phyloP scores from a whole-genome alignment of 148 eudicot genomes.

The Diospyros lotus region DNA sequence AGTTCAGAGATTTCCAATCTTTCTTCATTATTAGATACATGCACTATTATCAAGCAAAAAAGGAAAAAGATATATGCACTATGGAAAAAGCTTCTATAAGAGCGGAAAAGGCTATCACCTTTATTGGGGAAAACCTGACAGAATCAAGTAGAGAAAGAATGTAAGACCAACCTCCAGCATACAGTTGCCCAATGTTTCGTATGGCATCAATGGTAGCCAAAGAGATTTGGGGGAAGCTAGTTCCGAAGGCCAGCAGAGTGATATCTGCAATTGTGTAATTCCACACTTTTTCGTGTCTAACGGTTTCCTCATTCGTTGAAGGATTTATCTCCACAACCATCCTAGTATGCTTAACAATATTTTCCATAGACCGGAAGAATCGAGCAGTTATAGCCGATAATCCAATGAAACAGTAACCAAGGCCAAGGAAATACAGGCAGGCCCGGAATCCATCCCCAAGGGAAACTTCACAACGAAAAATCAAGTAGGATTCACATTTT shows the following conservation, averaged over 20 bases:
- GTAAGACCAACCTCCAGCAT: slow-evolving; percentile 82
- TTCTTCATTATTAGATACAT: too few species aligned
- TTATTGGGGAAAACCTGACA: too few species aligned
- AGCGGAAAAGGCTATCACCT: too few species aligned
- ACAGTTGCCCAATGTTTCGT: slow-evolving; percentile 60
- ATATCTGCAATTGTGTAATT: slow-evolving; percentile 88
- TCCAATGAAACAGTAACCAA: slow-evolving; percentile 84
- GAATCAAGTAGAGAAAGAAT: background rate
- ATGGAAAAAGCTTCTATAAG: too few species aligned
- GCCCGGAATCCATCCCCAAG: slow-evolving; percentile 54
- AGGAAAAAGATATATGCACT: too few species aligned
- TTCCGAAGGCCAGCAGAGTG: slow-evolving; percentile 79
- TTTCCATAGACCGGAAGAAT: slow-evolving; percentile 88
- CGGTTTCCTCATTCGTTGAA: slow-evolving; percentile 35
- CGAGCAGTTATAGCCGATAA: slow-evolving; percentile 79
- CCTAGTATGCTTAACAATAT: slow-evolving; percentile 76
- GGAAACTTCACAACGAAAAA: slow-evolving; percentile 48
- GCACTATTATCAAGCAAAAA: too few species aligned
- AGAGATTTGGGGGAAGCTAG: slow-evolving; percentile 94
- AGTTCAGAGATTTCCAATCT: too few species aligned
- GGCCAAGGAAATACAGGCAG: slow-evolving; percentile 49
- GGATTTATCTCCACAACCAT: slow-evolving; percentile 66
- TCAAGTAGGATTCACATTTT: slow-evolving; percentile 40
- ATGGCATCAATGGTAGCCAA: slow-evolving; percentile 86
- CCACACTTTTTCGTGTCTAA: slow-evolving; percentile 72